Conservation (phyloP, 2,329 filamentous ascomycete species). For the Emericellopsis cladophorae region DNA sequence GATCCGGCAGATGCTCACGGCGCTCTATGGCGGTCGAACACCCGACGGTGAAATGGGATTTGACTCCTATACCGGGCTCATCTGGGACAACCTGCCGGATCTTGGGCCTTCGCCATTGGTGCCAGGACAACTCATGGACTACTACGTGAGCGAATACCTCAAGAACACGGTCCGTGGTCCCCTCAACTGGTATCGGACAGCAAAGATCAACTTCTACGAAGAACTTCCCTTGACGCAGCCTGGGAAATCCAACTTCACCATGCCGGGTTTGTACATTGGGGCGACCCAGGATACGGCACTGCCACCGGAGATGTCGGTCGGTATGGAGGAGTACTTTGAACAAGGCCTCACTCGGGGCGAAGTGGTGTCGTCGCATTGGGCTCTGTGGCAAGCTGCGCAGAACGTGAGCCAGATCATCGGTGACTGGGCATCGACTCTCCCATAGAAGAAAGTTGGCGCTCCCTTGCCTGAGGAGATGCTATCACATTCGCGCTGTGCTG, state of each 20-base stretch:
- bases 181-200: constrained; percentile 70
- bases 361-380: constrained; percentile 65
- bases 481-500: background rate
- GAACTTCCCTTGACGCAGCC: constrained; percentile 48
- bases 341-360: constrained; percentile 43
- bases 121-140: constrained; percentile 53
- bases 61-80: constrained; percentile 41
- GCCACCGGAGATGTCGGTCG: constrained; percentile 49
- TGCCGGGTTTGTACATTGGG: constrained; percentile 57
- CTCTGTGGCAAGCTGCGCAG: constrained; percentile 54
- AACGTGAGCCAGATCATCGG: constrained; percentile 54
- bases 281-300: constrained; percentile 56
- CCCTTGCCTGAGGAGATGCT: background rate
- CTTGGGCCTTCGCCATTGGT: constrained; percentile 47
- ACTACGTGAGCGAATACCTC: constrained; percentile 57
- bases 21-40: constrained; percentile 51
- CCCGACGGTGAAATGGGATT: constrained; percentile 40
- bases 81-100: constrained; percentile 46
- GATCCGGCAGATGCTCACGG: constrained; percentile 52
- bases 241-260: constrained; percentile 30
- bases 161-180: constrained; percentile 61
- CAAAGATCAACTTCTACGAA: constrained; percentile 58
- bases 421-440: constrained; percentile 31
- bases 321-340: constrained; percentile 54
- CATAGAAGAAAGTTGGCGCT: background rate